These are phyloP conservation scores for Kwoniella shivajii DNA, from an alignment of 1,284 basidiomycete species.

Conservation along the genomic window DNA sequence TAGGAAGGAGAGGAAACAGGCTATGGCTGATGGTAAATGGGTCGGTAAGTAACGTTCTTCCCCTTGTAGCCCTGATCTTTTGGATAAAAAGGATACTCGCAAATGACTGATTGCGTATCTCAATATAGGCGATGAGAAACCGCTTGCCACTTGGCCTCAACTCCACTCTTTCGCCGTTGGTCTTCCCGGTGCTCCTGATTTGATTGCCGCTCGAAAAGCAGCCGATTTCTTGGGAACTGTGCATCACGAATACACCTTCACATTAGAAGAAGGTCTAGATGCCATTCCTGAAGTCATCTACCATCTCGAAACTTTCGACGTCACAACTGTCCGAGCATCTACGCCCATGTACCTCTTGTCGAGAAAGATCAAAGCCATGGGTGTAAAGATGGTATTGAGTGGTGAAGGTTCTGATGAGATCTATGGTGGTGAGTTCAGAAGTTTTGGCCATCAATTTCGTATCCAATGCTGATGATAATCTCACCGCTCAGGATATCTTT, in stretches of 20 bases:
- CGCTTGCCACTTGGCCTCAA: constrained; percentile 89
- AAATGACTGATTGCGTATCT: too few relatives aligned
- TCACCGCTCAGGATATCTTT: constrained; percentile 80
- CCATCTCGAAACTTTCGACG: constrained; percentile 98
- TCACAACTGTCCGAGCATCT: constrained; percentile 96
- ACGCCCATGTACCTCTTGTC: constrained; percentile 84
- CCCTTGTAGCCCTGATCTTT: too few relatives aligned
- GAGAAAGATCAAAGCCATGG: constrained; percentile 99
- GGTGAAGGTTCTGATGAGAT: constrained; percentile 99
- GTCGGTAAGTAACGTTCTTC: constrained; percentile 31
- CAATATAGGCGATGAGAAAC: constrained; percentile 55
- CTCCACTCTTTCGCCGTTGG: constrained; percentile 98
- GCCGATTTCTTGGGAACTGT: constrained; percentile 92
- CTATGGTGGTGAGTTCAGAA: constrained; percentile 73
- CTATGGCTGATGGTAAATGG: constrained; percentile 42
- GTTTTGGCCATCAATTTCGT: background rate
- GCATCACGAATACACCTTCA: constrained; percentile 98
- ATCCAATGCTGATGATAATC: background rate
- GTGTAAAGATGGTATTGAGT: constrained; percentile 99
- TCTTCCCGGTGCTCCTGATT: constrained; percentile 91
- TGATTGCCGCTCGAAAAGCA: constrained; percentile 90
- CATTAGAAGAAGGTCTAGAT: constrained; percentile 96
- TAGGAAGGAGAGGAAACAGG: constrained; percentile 58
- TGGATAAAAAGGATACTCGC: too few relatives aligned
- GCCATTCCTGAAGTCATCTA: constrained; percentile 98